Base-by-base conservation (phyloP, 2,329 filamentous ascomycete genomes). In the Huntiella abstrusa region DNA sequence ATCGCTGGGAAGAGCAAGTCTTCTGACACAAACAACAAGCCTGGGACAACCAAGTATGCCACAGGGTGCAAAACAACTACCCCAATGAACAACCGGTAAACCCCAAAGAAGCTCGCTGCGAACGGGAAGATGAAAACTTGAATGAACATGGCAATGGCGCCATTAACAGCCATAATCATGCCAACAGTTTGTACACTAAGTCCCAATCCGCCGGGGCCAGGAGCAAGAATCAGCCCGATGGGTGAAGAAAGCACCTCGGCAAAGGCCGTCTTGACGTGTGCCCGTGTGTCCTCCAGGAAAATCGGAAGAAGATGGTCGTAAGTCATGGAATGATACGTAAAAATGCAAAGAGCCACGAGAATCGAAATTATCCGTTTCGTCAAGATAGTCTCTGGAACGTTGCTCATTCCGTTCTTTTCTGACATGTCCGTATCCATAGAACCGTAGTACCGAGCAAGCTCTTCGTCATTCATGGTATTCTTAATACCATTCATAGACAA, bases 291-390 rank as follows among this genome's bases (percentile, higher is more conserved):
- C 59, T 95, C 86, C 44, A 94, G 75, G 62, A 94, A 95, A 50
- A 95, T 94, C 5, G 87, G 87, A 46, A 94, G 69, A 1, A 95
- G 71, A 58, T 93, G 83, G 57, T 95, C 88, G 61, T 84, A 95
- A 0, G 82, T 86, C 86, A 95, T 95, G 34, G 81, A 85, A 62
- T 95, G 87, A 59, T 93, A 93, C 4, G 85, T 91, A 64, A 93
- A 94, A 52, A 95, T 83, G 39, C 81, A 83, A 41, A 95, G 65
- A 1, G 87, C 80, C n/a, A 85, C 56, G 35, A 91, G 76, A 45
- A 94, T 73, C 11, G 51, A 17, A 22, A 49, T 46, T 22, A 52
- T 51, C 16, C 45, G 41, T 32, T 43, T 42, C 5, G 46, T 52
- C 34, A 51, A 52, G 16, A 52, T 51, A n/a, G 37, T 40, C n/a